Evolutionary conservation across 345 rosid species (phyloP), one percentile per base, ranked within the genome.

Genomic region (Eucalyptus decipiens): DNA sequence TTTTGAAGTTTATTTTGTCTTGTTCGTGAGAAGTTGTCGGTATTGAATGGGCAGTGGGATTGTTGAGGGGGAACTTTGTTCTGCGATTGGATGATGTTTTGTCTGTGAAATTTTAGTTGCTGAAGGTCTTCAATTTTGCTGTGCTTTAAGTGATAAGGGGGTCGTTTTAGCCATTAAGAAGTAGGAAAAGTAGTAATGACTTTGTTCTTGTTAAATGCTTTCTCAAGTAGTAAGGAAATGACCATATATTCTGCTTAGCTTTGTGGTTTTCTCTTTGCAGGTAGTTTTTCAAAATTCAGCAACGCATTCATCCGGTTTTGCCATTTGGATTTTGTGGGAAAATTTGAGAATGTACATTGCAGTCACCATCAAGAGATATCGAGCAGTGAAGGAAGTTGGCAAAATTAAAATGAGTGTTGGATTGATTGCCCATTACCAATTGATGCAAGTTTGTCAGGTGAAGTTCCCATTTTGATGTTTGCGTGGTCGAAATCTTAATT

Each of bases 391-490:
- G 91, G 96, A 94, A 91, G 94, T 95, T 42, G 97, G 96, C 89
- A 95, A 94, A 87, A 93, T 96, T 97, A 96, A 93, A 90, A 97
- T 97, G 98, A 94, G 90, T 89, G 94, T 94, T 88, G 93, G 98
- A 91, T 90, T 97, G 88, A 89, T 95, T 93, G 94, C 93, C 32
- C 94, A 92, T 92, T 95, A 93, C 93, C 97, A 94, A 91, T 92
- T 92, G 91, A 93, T 96, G 93, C 97, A 95, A 96, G 95, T 96
- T 96, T 97, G 98, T 92, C 98, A 97, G 97, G 99, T 96, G 93
- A 91, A 52, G 54, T 47, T n/a, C 67, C 14, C 37, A 49, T 88
- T 72, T 51, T 11, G 49, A 54, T 54, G 40, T 13, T 28, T 30
- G 34, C 3, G 51, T 15, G 76, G 43, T 52, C 8, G 21, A 26